These are phyloP conservation scores for Cutaneotrichosporon daszewskae DNA, from an alignment of 1,284 basidiomycete species.

Conservation along the genomic window DNA sequence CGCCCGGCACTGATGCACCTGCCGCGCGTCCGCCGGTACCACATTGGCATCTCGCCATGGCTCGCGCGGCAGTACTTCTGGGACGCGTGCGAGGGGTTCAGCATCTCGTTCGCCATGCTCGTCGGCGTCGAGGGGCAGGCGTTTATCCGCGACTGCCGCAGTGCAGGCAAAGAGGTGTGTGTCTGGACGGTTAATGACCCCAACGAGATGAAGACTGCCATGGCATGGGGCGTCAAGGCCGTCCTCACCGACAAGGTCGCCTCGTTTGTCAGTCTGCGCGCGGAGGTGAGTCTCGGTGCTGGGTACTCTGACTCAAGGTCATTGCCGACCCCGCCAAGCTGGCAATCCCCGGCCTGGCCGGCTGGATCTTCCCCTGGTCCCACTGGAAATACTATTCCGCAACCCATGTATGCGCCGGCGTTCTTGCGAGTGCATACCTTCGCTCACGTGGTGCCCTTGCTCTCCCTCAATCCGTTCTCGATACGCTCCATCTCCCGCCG, in stretches of 20 bases:
- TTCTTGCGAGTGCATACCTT: conserved; percentile 22
- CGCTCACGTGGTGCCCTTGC: conserved; percentile 35
- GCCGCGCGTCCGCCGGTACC: conserved; percentile 69
- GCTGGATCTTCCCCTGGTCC: conserved; percentile 41
- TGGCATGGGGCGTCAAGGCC: conserved; percentile 83
- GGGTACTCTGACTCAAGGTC: conserved; percentile 19
- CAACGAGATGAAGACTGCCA: conserved; percentile 86
- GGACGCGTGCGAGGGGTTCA: conserved; percentile 83
- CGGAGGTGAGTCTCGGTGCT: conserved; percentile 31
- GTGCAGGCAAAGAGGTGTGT: conserved; percentile 77
- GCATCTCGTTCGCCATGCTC: conserved; percentile 71
- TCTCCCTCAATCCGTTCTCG: conserved; percentile 5
- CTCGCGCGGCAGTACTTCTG: conserved; percentile 86
- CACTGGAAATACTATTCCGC: conserved; percentile 44
- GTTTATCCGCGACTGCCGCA: conserved; percentile 74
- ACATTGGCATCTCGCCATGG: conserved; percentile 69
- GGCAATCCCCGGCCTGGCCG: conserved; percentile 25
- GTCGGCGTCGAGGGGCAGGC: conserved; percentile 60
- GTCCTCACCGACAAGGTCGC: conserved; percentile 73
- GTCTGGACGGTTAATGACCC: conserved; percentile 97
- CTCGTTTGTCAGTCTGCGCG: conserved; percentile 30
- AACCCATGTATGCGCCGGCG: conserved; percentile 39
- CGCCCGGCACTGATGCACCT: conserved; percentile 67
- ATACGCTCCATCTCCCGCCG: too few species aligned
- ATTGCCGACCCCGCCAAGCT: conserved; percentile 29